Base-by-base conservation (phyloP, 768 basidiomycete species). In the Psilocybe azurescens region DNA sequence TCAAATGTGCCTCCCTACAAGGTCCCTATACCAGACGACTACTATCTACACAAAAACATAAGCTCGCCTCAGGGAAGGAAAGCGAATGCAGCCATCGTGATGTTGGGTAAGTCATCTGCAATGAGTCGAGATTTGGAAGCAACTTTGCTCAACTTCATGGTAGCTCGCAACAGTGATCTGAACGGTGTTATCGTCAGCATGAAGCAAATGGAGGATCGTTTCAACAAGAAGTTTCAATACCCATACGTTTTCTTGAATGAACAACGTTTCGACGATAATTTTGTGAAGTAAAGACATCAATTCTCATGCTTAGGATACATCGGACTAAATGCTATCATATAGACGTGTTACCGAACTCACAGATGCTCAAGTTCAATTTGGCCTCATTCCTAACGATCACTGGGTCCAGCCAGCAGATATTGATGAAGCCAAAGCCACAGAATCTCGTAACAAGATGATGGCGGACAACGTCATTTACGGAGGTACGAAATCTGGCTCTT, bases 171-270 rank as follows among this genome's bases (percentile, higher is more conserved):
- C 70, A 72, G 80, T 47, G 88, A 89, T 72, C 70, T 89, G 60
- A 77, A 80, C 54, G 85, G 86, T 7, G 83, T 91, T 56, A 69
- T 88, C 48, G 82, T 78, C 65, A 89, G 87, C 65, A 82, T 92
- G 75, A 86, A 89, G 70, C 87, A 89, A 72, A 82, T 91, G 76
- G 97, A 99, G 76, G 89, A 93, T 70, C 79, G 90, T 47, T 97
- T 97, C 79, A 99, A 99, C 81, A 85, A 87, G 63, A 89, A 89
- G 71, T 95, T 88, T 69, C 78, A 77, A 18, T 96, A 96, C 73
- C 91, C 92, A 16, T 96, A 92, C 70, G 88, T 91, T 41, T 93
- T 96, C 75, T 79, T 97, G 58, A 96, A 96, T 70, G 94, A 97
- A 41, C 81, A 88, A 64, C 79, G 81, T 0, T 95, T 95, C 71